Percentiles rank a stretch among this genome's conserved stretches.
phyloP scores from a whole-genome alignment of 1,139 yeast species.

The Tardiomyces digboiensis region DNA sequence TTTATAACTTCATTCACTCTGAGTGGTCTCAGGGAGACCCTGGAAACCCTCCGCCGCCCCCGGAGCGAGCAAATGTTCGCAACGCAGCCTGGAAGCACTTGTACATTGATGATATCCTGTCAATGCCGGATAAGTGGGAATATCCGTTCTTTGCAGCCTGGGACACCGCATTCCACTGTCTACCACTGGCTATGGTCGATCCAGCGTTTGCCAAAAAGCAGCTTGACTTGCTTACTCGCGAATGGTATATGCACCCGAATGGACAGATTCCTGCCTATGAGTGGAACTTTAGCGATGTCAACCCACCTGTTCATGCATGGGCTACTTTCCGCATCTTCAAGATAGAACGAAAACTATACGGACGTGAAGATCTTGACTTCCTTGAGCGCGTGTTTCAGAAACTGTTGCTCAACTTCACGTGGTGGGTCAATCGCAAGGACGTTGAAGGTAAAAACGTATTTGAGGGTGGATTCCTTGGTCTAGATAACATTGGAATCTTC shows the following conservation, averaged over 20 bases:
- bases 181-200: slow-evolving; percentile 91
- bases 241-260: slow-evolving; percentile 98
- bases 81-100: slow-evolving; percentile 86
- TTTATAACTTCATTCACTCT: slow-evolving; percentile 77
- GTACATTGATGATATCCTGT: slow-evolving; percentile 80
- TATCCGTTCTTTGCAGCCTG: slow-evolving; percentile 97
- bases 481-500: slow-evolving; percentile 91
- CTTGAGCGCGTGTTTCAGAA: slow-evolving; percentile 91
- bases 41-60: slow-evolving; percentile 60
- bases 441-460: slow-evolving; percentile 82
- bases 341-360: slow-evolving; percentile 81
- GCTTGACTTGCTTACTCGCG: slow-evolving; percentile 78
- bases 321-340: slow-evolving; percentile 86
- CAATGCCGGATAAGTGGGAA: slow-evolving; percentile 96
- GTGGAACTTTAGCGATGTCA: slow-evolving; percentile 94
- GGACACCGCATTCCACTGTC: slow-evolving; percentile 96
- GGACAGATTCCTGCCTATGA: slow-evolving; percentile 99
- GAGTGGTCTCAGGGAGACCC: slow-evolving; percentile 93
- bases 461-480: slow-evolving; percentile 92
- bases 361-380: slow-evolving; percentile 72
- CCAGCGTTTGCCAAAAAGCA: slow-evolving; percentile 92
- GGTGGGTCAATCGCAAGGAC: slow-evolving; percentile 98
- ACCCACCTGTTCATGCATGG: slow-evolving; percentile 99
- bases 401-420: slow-evolving; percentile 78
- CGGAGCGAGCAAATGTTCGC: slow-evolving; percentile 73